Evolutionary conservation across 768 basidiomycete species (phyloP), one percentile per base, ranked within the genome.

Genomic region (Candolleomyces efflorescens): DNA sequence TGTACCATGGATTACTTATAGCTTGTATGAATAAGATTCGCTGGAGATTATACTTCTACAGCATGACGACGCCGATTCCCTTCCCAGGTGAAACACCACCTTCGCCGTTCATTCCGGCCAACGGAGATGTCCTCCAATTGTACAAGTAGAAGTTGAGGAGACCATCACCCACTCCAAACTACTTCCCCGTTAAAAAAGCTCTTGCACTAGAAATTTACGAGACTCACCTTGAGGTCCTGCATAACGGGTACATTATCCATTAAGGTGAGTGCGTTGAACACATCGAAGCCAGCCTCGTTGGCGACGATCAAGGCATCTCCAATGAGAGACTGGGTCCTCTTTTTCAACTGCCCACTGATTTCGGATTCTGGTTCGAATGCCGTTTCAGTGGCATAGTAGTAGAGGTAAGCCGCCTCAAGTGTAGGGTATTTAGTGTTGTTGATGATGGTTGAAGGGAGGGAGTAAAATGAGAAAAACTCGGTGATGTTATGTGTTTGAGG

Each of bases 381-480:
- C 4, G 76, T 79, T 52, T 90, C 87, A 6, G 90, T 88, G 18
- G 93, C 97, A 67, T 98, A 98, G 74, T 98, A 98, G 72, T 84
- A 98, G 22, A 98, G 78, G 73, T 98, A 99, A 11, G 93, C 96
- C 0, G 95, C 96, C 63, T 99, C 87, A 41, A 99, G 82, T 26
- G 84, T 65, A 18, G 81, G 78, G 67, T 94, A 74, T 62, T 86
- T 90, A n/a, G 78, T 60, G 63, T 84, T 85, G 53, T 84, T 81
- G 68, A 98, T 92, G 60, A 98, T 86, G 1, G 93, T 90, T 4
- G 96, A 98, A 0, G 97, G 96, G 22, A 99, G 84, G 13, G 91
- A 91, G 71, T 97, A 99, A 77, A 98, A 96, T 9, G 96, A 95
- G 73, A 98, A 89, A 67, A 95, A 90, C 73, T 99, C 97, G 1